Base-by-base conservation (phyloP, 148 eudicot species). In the Bassia scoparia region DNA sequence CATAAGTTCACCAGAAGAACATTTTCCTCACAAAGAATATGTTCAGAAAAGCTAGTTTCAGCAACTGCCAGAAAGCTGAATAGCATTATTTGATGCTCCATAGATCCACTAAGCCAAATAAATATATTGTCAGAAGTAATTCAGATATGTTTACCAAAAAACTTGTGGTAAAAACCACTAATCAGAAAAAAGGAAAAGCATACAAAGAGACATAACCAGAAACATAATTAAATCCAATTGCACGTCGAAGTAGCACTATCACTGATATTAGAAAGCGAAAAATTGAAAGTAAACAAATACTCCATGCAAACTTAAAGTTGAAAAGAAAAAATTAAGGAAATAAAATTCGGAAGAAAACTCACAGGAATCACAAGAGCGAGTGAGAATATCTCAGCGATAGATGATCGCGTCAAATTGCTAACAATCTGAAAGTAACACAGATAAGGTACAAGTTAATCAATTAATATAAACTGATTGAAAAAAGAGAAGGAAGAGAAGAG, bases 381-480 rank as follows among this genome's bases (percentile, higher is more conserved):
- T 17, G 80, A 77, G 77, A 84, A 83, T 33, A 96, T 78, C 67
- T 96, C 97, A 67, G 83, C 80, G 83, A 86, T 81, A 17, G 96
- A 96, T 56, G 96, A 92, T 77, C 99, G 97, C 0, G 86, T 82
- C 74, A 96, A 86, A 76, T 96, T 96, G 90, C 97, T 96, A 38
- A 96, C 97, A 53, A 95, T 79, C 97, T 95, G 81, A 54, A 26
- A 3, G 4, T 49, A 55, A 24, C 29, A 13, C 72, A 37, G 70
- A 41, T 1, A 58, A 46, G 60, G 7, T 66, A 54, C 24, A 35
- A 62, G 20, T 65, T 18, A 59, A 58, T 43, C 21, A 53, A 49
- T 30, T 20, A 41, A 68, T 7, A 73, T 41, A 34, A 29, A 78
- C 18, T 26, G 13, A 24, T 31, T 59, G 18, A 59, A 67, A 24